Evolutionary conservation across 768 basidiomycete species (phyloP), one percentile per base, ranked within the genome.

Genomic region (Lactarius quietus): DNA sequence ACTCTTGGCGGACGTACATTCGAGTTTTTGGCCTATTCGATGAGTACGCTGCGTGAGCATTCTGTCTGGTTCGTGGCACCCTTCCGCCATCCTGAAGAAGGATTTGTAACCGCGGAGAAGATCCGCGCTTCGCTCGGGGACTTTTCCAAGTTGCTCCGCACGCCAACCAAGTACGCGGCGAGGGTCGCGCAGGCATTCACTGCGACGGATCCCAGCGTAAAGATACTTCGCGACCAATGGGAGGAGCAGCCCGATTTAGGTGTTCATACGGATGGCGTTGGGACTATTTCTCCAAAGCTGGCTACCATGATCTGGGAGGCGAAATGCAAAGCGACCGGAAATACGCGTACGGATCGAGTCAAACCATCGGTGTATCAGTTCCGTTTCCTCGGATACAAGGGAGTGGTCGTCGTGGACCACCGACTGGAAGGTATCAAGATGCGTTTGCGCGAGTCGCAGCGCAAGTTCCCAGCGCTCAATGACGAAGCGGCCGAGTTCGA

Each of bases 121-220:
- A 92, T 95, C 62, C 82, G 92, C 20, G 67, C 77, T 14, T 76
- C 80, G 1, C 78, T 93, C 14, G 93, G 93, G 5, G 81, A 91
- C 70, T 95, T 94, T 72, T 74, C 78, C 9, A 80, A 79, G 15
- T 69, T 75, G 8, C 68, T 73, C 36, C 72, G 63, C 23, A 68
- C 62, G 31, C 93, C 93, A 3, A 92, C 92, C 7, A 90, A 90
- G 74, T 90, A 84, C 70, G 93, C 91, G 7, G 93, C 93, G 17
- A 84, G 93, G 23, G 77, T 94, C 64, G 87, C 89, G 8, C 92
- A 92, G 75, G 89, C 90, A 0, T 93, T 95, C 70, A 90, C 90
- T 0, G 87, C 89, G 3, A 95, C 93, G 2, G 86, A 90, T 66
- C 83, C 86, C 0, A 89, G 89, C 1, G 84, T 92, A 23, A 74